Percentiles rank a stretch among this genome's conserved stretches.
Evolutionary conservation across 169 alveolate genomes (phyloP).

Genomic region (Ichthyophthirius multifiliis): DNA sequence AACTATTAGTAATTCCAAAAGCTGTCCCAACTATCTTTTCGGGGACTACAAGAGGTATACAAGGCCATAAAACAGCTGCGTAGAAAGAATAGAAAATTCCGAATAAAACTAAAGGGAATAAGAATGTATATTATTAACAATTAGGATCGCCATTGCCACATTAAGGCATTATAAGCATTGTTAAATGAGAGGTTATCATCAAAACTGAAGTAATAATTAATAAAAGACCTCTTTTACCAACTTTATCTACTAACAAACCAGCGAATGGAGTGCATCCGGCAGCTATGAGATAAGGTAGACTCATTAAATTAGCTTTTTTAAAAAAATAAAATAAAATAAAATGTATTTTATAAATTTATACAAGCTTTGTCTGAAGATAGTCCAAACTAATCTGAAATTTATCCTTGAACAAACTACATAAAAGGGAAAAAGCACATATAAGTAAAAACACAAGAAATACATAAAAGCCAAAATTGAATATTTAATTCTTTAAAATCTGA

Average conservation of each 20-base stretch:
- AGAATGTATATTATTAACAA: slow-evolving; percentile 17
- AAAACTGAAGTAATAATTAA: slow-evolving; percentile 3
- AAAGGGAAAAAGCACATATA: slow-evolving; percentile 6
- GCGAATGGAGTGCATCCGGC: slow-evolving; percentile 59
- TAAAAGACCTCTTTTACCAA: slow-evolving; percentile 49
- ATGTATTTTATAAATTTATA: background rate
- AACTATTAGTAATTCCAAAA: slow-evolving; percentile 76
- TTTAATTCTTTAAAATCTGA: background rate
- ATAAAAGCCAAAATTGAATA: background rate
- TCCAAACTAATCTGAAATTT: background rate
- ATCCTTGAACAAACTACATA: background rate
- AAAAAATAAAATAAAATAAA: background rate
- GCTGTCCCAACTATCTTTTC: slow-evolving; percentile 83
- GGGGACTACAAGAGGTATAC: slow-evolving; percentile 65
- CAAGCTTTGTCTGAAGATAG: background rate
- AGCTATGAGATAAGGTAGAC: slow-evolving; percentile 58
- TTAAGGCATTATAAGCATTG: background rate
- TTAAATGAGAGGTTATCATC: slow-evolving; percentile 10
- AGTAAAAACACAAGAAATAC: background rate
- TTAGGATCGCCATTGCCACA: background rate
- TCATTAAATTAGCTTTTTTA: slow-evolving; percentile 6
- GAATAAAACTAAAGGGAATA: slow-evolving; percentile 46
- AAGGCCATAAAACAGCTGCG: slow-evolving; percentile 79
- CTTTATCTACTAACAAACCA: slow-evolving; percentile 54
- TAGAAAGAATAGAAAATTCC: slow-evolving; percentile 81